phyloP scores from a whole-genome alignment of 768 basidiomycete genomes.

The Mycena kentingensis region DNA sequence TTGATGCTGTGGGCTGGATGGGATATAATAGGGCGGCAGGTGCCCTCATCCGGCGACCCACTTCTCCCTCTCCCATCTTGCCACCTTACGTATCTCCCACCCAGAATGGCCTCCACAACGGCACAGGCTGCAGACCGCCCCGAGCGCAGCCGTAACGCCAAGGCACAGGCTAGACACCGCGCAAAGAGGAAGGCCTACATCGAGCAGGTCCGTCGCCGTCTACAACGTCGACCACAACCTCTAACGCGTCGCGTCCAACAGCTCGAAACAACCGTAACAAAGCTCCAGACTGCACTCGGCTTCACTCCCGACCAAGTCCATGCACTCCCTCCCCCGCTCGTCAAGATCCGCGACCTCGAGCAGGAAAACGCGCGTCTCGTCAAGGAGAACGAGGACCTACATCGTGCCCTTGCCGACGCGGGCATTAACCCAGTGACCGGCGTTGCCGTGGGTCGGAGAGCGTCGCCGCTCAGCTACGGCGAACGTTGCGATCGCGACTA shows the following conservation, averaged over 20 bases:
- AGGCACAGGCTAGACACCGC: conserved; percentile 86
- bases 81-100: conserved; percentile 48
- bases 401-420: conserved; percentile 61
- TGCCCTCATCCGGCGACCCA: conserved; percentile 43
- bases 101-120: conserved; percentile 62
- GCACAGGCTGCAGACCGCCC: conserved; percentile 60
- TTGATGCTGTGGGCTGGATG: conserved; percentile 19
- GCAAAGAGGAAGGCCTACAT: conserved; percentile 94
- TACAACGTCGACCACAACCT: background rate
- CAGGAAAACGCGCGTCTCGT: conserved; percentile 73
- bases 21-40: conserved; percentile 24
- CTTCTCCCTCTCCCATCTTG: conserved; percentile 49
- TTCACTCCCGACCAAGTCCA: conserved; percentile 75
- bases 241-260: conserved; percentile 37
- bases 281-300: conserved; percentile 74
- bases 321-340: conserved; percentile 68
- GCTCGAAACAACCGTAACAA: conserved; percentile 86
- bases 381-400: conserved; percentile 73
- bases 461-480: background rate
- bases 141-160: conserved; percentile 84
- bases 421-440: conserved; percentile 19
- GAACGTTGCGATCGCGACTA: conserved; percentile 53
- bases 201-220: conserved; percentile 61
- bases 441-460: conserved; percentile 37
- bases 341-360: conserved; percentile 81